Evolutionary conservation across 371 early-diverging fungal genomes (phyloP).

Genomic region (Mortierella sp.): DNA sequence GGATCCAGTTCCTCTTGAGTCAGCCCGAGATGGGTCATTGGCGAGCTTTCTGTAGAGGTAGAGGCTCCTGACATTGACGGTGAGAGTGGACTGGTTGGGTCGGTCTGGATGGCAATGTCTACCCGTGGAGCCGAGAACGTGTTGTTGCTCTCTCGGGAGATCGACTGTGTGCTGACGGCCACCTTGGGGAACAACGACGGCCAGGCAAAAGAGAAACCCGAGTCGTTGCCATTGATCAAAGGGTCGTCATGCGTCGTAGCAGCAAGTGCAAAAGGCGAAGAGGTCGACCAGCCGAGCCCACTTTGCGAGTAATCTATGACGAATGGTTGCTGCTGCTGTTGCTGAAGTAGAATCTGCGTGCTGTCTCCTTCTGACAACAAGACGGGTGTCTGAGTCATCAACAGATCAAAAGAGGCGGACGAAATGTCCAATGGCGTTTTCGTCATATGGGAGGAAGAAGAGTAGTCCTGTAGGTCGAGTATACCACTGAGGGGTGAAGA

Average conservation of each 20-base stretch:
- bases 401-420: conserved; percentile 20
- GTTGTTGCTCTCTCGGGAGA: background rate
- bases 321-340: conserved; percentile 22
- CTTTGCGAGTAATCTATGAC: conserved; percentile 8
- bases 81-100: background rate
- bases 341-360: conserved; percentile 15
- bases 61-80: conserved; percentile 6
- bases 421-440: conserved; percentile 21
- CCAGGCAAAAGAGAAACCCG: conserved; percentile 18
- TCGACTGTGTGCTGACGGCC: background rate
- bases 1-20: conserved; percentile 25
- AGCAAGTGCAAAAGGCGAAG: conserved; percentile 19
- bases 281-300: conserved; percentile 17
- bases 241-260: conserved; percentile 18
- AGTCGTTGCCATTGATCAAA: conserved; percentile 24
- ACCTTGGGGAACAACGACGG: conserved; percentile 32
- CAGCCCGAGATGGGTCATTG: conserved; percentile 1
- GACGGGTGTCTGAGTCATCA: conserved; percentile 33
- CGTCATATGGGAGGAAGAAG: background rate
- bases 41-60: conserved; percentile 12
- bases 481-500: conserved; percentile 19
- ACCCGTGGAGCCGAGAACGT: conserved; percentile 2
- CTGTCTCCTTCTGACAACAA: conserved; percentile 26
- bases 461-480: background rate
- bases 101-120: conserved; percentile 13